Conservation (phyloP, 164 flowering plant species). For the Vitis amurensis region DNA sequence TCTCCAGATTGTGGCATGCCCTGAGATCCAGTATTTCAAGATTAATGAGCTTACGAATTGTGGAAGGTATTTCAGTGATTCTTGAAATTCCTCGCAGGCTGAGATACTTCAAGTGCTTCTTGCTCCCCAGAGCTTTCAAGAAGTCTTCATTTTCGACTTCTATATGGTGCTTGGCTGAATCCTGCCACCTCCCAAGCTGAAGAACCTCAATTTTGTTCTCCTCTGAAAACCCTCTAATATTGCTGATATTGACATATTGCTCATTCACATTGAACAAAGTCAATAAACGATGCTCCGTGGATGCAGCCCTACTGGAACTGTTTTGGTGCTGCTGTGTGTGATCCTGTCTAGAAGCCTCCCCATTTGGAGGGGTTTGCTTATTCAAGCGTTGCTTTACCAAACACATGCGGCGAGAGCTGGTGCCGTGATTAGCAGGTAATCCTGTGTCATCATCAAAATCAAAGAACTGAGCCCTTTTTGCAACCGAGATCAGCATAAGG, state of each 20-base stretch:
- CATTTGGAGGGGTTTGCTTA: too few relatives aligned
- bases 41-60: constrained; percentile 18
- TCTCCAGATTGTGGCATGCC: constrained; percentile 41
- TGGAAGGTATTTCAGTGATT: constrained; percentile 26
- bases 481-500: constrained; percentile 12
- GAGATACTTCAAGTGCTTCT: constrained; percentile 24
- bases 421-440: too few relatives aligned
- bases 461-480: constrained; percentile 14
- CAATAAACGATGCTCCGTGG: neutral
- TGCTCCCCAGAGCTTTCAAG: constrained; percentile 9
- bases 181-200: constrained; percentile 38
- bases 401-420: too few relatives aligned
- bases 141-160: constrained; percentile 2
- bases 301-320: too few relatives aligned
- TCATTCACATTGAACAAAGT: constrained; percentile 31
- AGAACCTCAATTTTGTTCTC: constrained; percentile 28
- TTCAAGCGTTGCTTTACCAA: too few relatives aligned
- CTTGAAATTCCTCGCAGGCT: constrained; percentile 51
- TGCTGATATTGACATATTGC: constrained; percentile 8
- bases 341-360: too few relatives aligned
- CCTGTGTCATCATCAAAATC: constrained; percentile 2
- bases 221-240: constrained; percentile 7
- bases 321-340: too few relatives aligned
- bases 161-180: constrained; percentile 13
- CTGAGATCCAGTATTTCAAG: constrained; percentile 38